Percentiles rank a stretch among this genome's conserved stretches.
Evolutionary conservation across 164 flowering plant genomes (phyloP).

Genomic region (Aristolochia californica): DNA sequence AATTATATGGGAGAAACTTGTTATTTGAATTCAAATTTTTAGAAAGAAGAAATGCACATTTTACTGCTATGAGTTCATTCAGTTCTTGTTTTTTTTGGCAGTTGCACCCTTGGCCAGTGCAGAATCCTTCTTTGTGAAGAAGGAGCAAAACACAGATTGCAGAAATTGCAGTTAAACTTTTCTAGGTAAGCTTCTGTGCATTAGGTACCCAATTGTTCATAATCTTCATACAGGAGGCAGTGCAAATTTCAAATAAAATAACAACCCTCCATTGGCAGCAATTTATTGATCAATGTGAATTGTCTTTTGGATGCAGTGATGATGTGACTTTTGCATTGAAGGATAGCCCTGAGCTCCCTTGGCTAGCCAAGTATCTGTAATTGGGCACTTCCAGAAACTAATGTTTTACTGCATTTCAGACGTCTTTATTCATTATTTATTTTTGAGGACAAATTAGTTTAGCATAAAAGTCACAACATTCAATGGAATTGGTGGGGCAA

Average conservation of each 20-base stretch:
- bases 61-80: not conserved
- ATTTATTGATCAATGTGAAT: not conserved
- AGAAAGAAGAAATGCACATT: not conserved
- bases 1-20: not conserved
- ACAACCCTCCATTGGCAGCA: not conserved
- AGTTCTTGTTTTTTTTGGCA: conserved; percentile 14
- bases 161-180: conserved; percentile 86
- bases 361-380: conserved; percentile 78
- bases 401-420: no score
- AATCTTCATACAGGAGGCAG: not conserved
- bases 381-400: not conserved
- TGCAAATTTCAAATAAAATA: not conserved
- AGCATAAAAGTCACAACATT: no score
- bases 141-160: conserved; percentile 72
- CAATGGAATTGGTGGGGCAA: no score
- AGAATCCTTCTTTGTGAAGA: conserved; percentile 76
- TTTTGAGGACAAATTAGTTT: no score
- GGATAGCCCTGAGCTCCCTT: conserved; percentile 69
- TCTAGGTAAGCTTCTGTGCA: conserved; percentile 66
- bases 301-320: conserved; percentile 44
- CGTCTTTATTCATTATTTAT: no score
- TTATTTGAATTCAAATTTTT: not conserved
- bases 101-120: conserved; percentile 89
- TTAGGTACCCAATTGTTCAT: conserved; percentile 36
- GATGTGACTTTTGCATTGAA: conserved; percentile 89